These are phyloP conservation scores for Pseudonectria buxi DNA, from an alignment of 2,329 filamentous ascomycete species.

Conservation along the genomic window DNA sequence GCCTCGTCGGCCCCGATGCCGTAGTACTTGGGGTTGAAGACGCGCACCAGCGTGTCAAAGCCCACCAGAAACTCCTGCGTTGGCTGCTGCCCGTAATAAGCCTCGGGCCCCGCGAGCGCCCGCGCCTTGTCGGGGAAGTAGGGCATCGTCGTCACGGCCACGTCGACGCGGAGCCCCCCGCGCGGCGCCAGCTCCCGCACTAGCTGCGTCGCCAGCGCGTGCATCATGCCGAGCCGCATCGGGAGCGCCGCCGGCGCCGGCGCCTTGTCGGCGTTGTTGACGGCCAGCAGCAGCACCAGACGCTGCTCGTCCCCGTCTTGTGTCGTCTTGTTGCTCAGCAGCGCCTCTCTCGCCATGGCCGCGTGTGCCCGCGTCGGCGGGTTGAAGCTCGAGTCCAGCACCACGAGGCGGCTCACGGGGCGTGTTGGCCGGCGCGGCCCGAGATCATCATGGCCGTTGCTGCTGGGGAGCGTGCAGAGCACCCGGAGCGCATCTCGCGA, in stretches of 20 bases:
- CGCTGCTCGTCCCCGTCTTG: constrained; percentile 20
- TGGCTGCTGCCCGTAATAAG: constrained; percentile 10
- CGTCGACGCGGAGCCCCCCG: constrained; percentile 42
- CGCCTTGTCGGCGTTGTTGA: constrained; percentile 60
- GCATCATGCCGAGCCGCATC: constrained; percentile 65
- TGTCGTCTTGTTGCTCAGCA: constrained; percentile 15
- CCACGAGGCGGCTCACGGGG: constrained; percentile 34
- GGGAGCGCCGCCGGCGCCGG: constrained; percentile 62
- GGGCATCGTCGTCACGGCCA: constrained; percentile 63
- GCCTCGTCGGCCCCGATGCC: constrained; percentile 5
- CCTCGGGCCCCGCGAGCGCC: constrained; percentile 47
- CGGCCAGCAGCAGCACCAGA: constrained; percentile 53
- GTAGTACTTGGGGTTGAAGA: constrained; percentile 70
- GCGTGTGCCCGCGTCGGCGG: constrained; percentile 58
- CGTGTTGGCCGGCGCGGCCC: constrained; percentile 14
- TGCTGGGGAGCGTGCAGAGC: constrained; percentile 34
- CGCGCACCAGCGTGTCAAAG: constrained; percentile 68
- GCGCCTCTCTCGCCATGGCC: constrained; percentile 47
- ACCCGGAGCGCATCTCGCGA: constrained; percentile 39
- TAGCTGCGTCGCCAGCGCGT: constrained; percentile 55
- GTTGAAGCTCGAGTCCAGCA: constrained; percentile 64
- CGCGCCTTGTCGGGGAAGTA: constrained; percentile 68
- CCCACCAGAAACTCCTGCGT: constrained; percentile 65
- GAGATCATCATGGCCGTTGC: constrained; percentile 2
- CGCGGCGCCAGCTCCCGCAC: constrained; percentile 17